These are phyloP conservation scores for Vaccinium myrtillus DNA, from an alignment of 148 eudicot species.

Conservation along the genomic window DNA sequence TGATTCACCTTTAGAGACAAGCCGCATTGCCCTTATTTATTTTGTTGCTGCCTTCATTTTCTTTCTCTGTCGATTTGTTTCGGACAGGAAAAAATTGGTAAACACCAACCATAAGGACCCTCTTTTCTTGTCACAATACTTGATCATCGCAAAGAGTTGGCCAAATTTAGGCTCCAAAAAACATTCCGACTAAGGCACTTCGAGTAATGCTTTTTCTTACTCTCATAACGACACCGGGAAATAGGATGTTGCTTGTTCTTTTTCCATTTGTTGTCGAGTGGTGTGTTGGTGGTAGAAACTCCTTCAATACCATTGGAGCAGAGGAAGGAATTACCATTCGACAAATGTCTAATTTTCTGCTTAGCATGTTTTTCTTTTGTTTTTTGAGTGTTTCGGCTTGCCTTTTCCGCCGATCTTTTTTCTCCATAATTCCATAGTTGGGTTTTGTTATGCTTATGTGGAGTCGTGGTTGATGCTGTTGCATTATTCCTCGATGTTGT, in stretches of 20 bases:
- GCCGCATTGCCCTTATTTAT: too few species aligned
- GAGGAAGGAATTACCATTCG: background rate
- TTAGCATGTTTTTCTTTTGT: background rate
- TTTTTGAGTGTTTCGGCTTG: background rate
- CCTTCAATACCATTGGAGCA: background rate
- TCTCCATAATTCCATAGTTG: too few species aligned
- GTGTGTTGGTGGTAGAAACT: background rate
- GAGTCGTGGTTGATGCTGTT: too few species aligned
- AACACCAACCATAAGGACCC: too few species aligned
- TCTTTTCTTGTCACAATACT: too few species aligned
- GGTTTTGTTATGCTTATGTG: background rate
- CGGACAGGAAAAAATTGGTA: too few species aligned
- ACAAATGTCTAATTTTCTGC: background rate
- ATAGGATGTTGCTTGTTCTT: background rate
- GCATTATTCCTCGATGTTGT: too few species aligned
- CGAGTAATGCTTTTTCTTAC: background rate
- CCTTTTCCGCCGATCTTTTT: background rate
- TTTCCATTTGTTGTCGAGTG: background rate
- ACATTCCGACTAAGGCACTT: background rate
- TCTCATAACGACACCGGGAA: background rate
- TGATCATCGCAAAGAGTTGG: too few species aligned
- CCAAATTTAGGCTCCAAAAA: too few species aligned
- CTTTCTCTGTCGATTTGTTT: too few species aligned
- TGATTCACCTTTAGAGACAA: too few species aligned
- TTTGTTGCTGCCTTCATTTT: too few species aligned